Conservation (phyloP, 2,329 filamentous ascomycete species). For the Aspergillus sp. region DNA sequence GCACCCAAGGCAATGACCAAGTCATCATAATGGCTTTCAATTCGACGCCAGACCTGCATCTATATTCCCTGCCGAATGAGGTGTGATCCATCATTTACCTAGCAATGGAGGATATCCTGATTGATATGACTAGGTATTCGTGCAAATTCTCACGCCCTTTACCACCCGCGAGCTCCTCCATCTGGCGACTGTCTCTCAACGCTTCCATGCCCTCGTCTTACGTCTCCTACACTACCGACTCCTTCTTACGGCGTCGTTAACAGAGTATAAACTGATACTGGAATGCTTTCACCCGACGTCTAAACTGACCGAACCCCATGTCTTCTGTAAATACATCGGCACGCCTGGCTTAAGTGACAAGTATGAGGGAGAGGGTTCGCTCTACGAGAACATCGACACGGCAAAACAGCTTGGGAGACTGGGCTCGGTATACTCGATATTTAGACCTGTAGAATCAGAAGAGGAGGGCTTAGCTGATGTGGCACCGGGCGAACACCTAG, state of each 20-base stretch:
- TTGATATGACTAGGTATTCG: conserved; percentile 47
- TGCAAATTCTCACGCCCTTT: conserved; percentile 51
- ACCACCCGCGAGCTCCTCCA: conserved; percentile 55
- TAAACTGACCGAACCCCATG: conserved; percentile 66
- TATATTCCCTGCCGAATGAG: conserved; percentile 37
- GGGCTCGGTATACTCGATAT: conserved; percentile 65
- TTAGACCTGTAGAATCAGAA: conserved; percentile 63
- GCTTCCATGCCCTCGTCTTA: conserved; percentile 62
- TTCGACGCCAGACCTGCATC: conserved; percentile 10
- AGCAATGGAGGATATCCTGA: neutral
- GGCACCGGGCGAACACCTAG: neutral
- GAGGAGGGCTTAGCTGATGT: conserved; percentile 27
- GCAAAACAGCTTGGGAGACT: conserved; percentile 48
- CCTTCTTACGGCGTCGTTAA: conserved; percentile 56
- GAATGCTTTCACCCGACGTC: conserved; percentile 75
- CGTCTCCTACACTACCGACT: conserved; percentile 66
- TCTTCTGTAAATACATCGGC: conserved; percentile 67
- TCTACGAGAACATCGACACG: conserved; percentile 32
- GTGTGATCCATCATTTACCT: conserved; percentile 16
- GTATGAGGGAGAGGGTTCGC: conserved; percentile 39
- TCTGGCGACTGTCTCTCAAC: conserved; percentile 59
- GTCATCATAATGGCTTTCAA: conserved; percentile 13
- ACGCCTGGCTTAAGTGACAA: conserved; percentile 59
- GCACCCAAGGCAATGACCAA: neutral
- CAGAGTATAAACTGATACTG: conserved; percentile 67